A percentile compares a stretch with the other conserved stretches of the same genome.
Conservation (phyloP, 768 basidiomycete species). For the Multifurca ochricompacta region DNA sequence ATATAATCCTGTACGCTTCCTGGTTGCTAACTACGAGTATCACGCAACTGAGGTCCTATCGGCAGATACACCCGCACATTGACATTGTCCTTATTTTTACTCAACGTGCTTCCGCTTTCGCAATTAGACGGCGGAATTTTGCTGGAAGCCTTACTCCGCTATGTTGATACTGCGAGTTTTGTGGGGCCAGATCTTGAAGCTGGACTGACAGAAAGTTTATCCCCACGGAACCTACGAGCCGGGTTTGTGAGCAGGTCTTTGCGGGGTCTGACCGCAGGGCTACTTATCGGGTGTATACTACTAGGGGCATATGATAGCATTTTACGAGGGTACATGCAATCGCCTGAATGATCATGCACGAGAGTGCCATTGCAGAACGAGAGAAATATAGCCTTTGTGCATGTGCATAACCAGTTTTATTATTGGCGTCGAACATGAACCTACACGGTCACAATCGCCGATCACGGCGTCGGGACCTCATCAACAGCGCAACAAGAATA, state of each 20-base stretch:
- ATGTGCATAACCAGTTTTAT: conserved; percentile 11
- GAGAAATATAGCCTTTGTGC: conserved; percentile 2
- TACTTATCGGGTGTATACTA: conserved; percentile 11
- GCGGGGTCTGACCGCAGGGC: not conserved
- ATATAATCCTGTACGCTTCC: conserved; percentile 51
- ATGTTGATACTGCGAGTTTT: not conserved
- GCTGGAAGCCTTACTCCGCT: conserved; percentile 30
- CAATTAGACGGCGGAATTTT: conserved; percentile 64
- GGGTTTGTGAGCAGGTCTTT: conserved; percentile 9
- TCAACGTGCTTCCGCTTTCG: conserved; percentile 74
- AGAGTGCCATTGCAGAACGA: not conserved
- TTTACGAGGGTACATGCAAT: conserved; percentile 1
- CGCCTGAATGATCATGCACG: conserved; percentile 3
- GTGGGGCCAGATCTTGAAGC: conserved; percentile 9
- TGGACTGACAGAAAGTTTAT: not conserved
- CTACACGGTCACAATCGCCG: not conserved
- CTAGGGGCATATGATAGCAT: conserved; percentile 5
- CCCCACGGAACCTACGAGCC: not conserved
- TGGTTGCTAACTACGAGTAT: not conserved
- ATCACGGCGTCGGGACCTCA: not conserved
- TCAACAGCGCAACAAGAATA: conserved; percentile 2
- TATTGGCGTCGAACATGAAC: conserved; percentile 4
- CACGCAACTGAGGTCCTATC: not conserved
- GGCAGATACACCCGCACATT: conserved; percentile 54
- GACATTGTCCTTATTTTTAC: conserved; percentile 70